Evolutionary conservation across 2,329 filamentous ascomycete genomes (phyloP), one percentile per base, ranked within the genome.

Genomic region (Pseudocercospora crystallina): DNA sequence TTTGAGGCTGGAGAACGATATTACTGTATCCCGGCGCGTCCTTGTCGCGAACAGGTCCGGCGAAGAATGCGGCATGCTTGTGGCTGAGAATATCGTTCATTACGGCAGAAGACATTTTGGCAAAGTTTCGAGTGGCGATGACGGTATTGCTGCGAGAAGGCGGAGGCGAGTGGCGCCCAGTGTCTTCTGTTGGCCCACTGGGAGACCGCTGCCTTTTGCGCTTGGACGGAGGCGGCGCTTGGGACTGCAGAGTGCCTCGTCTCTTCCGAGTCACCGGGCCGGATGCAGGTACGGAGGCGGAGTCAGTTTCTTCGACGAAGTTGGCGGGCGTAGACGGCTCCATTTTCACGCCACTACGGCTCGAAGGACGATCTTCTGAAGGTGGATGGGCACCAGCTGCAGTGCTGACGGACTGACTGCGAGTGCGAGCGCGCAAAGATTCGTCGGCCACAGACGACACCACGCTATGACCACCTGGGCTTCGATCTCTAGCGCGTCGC

Each of bases 51-150:
- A 80, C 75, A 1, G 76, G 74, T 1, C 69, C 69, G 9, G 71
- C 71, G 61, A 80, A 80, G n/a, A 75, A 72, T 0, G 73, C 72
- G 9, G 75, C 77, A 52, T 79, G 73, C 59, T 78, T 79, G 65
- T 80, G 76, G 11, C 73, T 73, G 4, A 65, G 63, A 46, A 80
- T 76, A 50, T 78, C 76, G 54, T 78, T 74, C 69, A 80, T 76
- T 43, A 80, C 70, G 1, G 76, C 71, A 11, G 69, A 63, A 9
- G 72, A 73, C 56, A 74, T 75, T 45, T 74, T 73, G 26, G 68
- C 67, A 54, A 44, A 79, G 53, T 79, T 76, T 14, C 76, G 73
- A 7, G 70, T 71, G 5, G 73, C 76, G 8, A 73, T 60, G 12
- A 80, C 69, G 17, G 65, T 65, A 34, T 61, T 66, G 15, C 62